A percentile compares a stretch with the other conserved stretches of the same genome.
These are phyloP conservation scores for Lasiodiplodia theobromae DNA, from an alignment of 2,329 filamentous ascomycete species.

Conservation along the genomic window DNA sequence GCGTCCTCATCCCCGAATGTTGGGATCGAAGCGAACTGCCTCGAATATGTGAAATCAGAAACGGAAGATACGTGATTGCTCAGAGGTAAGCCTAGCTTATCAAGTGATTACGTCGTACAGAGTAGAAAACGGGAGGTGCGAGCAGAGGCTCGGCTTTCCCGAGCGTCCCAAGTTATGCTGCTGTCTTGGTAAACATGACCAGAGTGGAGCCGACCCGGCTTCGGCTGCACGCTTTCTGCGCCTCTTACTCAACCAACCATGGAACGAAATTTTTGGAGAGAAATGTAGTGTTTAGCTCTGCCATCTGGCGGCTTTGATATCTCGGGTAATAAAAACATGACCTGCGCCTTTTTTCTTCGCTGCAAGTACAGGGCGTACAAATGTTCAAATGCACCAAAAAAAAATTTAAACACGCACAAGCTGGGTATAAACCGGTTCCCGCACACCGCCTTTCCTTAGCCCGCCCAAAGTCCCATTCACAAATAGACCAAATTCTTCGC, in stretches of 20 bases:
- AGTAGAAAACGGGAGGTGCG: not conserved
- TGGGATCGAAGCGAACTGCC: not conserved
- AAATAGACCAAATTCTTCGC: not conserved
- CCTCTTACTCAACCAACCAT: not conserved
- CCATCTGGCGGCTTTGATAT: conserved; percentile 15
- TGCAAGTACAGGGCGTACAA: conserved; percentile 7
- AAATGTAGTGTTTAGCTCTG: conserved; percentile 5
- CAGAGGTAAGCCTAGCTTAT: not conserved
- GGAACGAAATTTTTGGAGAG: not conserved
- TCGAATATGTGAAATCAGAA: not conserved
- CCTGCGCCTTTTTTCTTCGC: conserved; percentile 2
- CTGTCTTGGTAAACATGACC: not conserved
- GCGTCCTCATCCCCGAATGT: not conserved
- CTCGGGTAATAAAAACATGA: not conserved
- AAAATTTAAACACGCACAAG: conserved; percentile 5
- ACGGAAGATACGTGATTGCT: not conserved
- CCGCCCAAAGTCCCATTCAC: not conserved
- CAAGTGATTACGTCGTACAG: not conserved
- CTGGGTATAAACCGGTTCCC: conserved; percentile 26
- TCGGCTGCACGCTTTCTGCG: not conserved
- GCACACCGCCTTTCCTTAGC: not conserved
- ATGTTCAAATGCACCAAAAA: conserved; percentile 8
- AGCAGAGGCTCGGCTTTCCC: not conserved
- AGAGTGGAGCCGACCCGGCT: conserved; percentile 4
- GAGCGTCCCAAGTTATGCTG: not conserved